These are phyloP conservation scores for Triadica sebifera DNA, from an alignment of 345 rosid genomes.

Conservation along the genomic window DNA sequence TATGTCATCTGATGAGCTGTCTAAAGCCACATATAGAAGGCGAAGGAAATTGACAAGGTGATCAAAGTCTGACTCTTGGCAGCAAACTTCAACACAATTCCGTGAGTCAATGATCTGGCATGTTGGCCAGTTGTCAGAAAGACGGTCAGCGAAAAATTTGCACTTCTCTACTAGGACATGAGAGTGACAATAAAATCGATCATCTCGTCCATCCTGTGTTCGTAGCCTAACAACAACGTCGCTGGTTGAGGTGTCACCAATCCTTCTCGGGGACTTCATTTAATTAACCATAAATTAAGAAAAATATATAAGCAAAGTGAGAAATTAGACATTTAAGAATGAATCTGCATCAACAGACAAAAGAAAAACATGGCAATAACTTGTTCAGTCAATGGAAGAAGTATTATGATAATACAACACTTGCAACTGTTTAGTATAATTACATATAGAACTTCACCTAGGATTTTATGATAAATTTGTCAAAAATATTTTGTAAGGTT, in stretches of 20 bases:
- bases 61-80: conserved; percentile 72
- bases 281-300: conserved; percentile 31
- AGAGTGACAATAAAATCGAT: conserved; percentile 85
- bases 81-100: conserved; percentile 78
- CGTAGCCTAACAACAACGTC: conserved; percentile 86
- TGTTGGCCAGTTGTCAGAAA: conserved; percentile 90
- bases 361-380: neutral
- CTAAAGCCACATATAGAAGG: conserved; percentile 54
- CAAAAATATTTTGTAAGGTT: neutral
- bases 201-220: conserved; percentile 77
- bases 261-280: conserved; percentile 41
- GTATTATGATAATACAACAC: neutral
- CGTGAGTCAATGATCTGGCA: conserved; percentile 91
- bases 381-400: neutral
- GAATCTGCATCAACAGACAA: neutral
- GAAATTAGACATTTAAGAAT: neutral
- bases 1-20: conserved; percentile 48
- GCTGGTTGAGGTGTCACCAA: conserved; percentile 78
- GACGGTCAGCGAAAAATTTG: conserved; percentile 81
- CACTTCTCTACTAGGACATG: conserved; percentile 59
- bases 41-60: conserved; percentile 71
- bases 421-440: neutral
- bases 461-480: neutral
- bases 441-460: neutral
- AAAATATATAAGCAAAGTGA: conserved; percentile 7